These are phyloP conservation scores for Cutaneotrichosporon dermatis DNA, from an alignment of 1,284 basidiomycete genomes.

Conservation along the genomic window DNA sequence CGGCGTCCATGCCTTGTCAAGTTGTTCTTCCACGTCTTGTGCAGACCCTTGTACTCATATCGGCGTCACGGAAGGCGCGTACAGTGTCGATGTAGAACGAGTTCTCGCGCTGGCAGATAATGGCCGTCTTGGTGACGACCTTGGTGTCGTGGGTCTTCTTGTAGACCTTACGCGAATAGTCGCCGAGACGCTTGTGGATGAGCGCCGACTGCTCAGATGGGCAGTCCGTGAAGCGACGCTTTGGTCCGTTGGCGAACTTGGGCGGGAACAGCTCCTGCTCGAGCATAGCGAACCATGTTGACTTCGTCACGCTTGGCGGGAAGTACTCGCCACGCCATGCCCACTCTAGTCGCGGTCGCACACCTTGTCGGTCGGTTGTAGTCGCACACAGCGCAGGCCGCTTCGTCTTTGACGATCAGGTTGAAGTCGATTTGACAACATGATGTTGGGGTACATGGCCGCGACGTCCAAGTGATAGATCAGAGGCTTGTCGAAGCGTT, in stretches of 20 bases:
- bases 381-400: conserved; percentile 96
- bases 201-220: conserved; percentile 86
- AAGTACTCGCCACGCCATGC: conserved; percentile 98
- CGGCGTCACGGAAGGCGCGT: conserved; percentile 94
- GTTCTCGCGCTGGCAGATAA: conserved; percentile 97
- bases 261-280: conserved; percentile 92
- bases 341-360: conserved; percentile 97
- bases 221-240: conserved; percentile 80
- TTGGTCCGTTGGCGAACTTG: conserved; percentile 65
- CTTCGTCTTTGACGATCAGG: conserved; percentile 99
- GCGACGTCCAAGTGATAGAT: conserved; percentile 99
- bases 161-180: conserved; percentile 98
- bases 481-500: conserved; percentile 80
- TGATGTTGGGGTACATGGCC: conserved; percentile 99
- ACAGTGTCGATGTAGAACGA: conserved; percentile 99
- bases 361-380: conserved; percentile 91
- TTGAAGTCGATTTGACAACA: conserved; percentile 98
- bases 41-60: conserved; percentile 98
- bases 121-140: conserved; percentile 87
- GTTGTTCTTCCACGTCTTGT: conserved; percentile 99
- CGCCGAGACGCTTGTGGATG: conserved; percentile 92
- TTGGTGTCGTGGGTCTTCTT: conserved; percentile 99
- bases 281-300: conserved; percentile 97
- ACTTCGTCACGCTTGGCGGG: conserved; percentile 96
- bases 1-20: conserved; percentile 70